Evolutionary conservation across 257 asterid genomes (phyloP), one percentile per base, ranked within the genome.

Genomic region (Paulownia fortunei): DNA sequence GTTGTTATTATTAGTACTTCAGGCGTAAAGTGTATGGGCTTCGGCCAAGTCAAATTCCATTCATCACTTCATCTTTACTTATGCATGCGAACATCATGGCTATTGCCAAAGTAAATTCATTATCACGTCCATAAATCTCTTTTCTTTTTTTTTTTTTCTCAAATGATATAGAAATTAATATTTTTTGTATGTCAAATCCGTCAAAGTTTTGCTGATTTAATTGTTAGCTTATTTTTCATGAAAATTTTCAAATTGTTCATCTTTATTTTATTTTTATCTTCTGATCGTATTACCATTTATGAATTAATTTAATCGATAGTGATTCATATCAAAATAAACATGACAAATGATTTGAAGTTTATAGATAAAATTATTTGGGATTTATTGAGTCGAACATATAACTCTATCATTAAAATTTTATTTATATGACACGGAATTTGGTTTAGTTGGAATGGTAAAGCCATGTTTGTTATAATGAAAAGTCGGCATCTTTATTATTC

Each of bases 21-120:
- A 2, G 44, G 23, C 30, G 30, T 6, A 54, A 54, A n/a, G n/a
- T n/a, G n/a, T n/a, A n/a, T n/a, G n/a, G n/a, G n/a, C n/a, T n/a
- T n/a, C n/a, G n/a, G 65, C 39, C 4, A 21, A 61, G 27, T 23
- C 39, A 73, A 73, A 56, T 46, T 74, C 21, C 42, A 30, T 13
- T 62, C 63, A 62, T 47, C 63, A 30, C 32, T 30, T 30, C 72
- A 30, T 8, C 27, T 21, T 74, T 74, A 42, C 58, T 74, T 26
- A 1, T 69, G 46, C 79, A 74, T 64, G 79, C 79, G 72, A 7
- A 0, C n/a, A 72, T 72, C 68, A 72, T 54, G 41, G 26, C 24
- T 52, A 0, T 4, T 11, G 16, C 30, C 13, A 23, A 21, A 68
- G 42, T 68, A 68, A 24, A 18, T 55, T 23, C 19, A 55, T 55